Percentiles rank a stretch among this genome's conserved stretches.
phyloP scores from a whole-genome alignment of 2,329 filamentous ascomycete genomes.

The Fusarium multiceps region DNA sequence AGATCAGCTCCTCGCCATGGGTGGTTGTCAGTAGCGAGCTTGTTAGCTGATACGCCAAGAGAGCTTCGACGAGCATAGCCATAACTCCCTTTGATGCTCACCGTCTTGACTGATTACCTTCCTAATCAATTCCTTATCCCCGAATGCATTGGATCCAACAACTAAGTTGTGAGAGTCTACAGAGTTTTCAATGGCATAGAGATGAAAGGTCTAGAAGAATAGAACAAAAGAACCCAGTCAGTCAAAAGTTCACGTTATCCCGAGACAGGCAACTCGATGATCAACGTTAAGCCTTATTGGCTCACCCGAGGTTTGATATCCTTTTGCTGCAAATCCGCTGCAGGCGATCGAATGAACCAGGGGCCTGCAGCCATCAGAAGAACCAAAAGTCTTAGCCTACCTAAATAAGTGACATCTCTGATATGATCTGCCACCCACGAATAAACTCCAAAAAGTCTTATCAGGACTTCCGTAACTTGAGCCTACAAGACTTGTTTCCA shows the following conservation, averaged over 20 bases:
- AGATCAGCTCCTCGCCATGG: conserved; percentile 3
- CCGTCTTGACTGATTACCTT: conserved; percentile 1
- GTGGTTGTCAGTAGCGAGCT: background rate
- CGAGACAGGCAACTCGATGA: conserved; percentile 40
- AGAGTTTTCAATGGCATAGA: conserved; percentile 26
- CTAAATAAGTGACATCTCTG: background rate
- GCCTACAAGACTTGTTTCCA: too few species aligned
- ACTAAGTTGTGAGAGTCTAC: background rate
- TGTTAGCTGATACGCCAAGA: conserved; percentile 8
- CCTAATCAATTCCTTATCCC: background rate
- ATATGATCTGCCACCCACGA: background rate
- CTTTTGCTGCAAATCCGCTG: conserved; percentile 30
- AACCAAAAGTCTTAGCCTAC: background rate
- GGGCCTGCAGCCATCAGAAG: conserved; percentile 21
- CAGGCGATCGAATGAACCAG: conserved; percentile 34
- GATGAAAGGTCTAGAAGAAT: conserved; percentile 15
- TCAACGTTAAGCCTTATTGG: conserved; percentile 21
- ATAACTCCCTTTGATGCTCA: background rate
- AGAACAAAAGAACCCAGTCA: conserved; percentile 27
- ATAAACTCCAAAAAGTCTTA: background rate
- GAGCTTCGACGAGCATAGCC: background rate
- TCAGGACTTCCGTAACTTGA: background rate
- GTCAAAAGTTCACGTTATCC: conserved; percentile 27
- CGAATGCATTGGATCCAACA: background rate
- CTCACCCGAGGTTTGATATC: conserved; percentile 20